These are phyloP conservation scores for Garcia nutans DNA, from an alignment of 345 rosid genomes.

Conservation along the genomic window DNA sequence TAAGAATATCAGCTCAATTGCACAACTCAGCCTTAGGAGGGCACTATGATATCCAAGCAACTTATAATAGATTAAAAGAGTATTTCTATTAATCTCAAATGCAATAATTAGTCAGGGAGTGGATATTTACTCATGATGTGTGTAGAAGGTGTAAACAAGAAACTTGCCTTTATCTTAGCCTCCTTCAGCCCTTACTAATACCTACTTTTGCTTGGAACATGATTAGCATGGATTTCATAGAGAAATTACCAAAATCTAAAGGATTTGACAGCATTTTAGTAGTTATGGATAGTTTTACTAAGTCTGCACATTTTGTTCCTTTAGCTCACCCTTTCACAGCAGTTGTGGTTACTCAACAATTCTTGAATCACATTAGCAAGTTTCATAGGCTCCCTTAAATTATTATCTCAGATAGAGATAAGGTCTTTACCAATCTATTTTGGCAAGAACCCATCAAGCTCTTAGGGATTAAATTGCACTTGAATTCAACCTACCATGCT, in stretches of 20 bases:
- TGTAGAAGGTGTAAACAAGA: neutral
- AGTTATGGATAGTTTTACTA: neutral
- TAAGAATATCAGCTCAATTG: too few relatives aligned
- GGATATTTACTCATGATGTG: neutral
- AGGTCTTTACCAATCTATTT: neutral
- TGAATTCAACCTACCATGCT: neutral
- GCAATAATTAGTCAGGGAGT: too few relatives aligned
- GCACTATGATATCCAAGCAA: too few relatives aligned
- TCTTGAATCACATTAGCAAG: neutral
- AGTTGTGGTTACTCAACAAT: fast-evolving
- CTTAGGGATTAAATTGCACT: neutral
- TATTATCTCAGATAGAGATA: neutral
- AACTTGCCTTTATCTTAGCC: neutral
- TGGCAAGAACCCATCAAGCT: neutral
- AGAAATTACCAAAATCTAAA: neutral
- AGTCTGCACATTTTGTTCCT: too few relatives aligned
- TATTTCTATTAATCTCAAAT: too few relatives aligned
- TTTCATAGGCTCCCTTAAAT: neutral
- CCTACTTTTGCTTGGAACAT: fast-evolving
- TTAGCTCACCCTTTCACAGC: too few relatives aligned
- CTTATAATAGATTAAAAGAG: too few relatives aligned
- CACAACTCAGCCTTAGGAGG: too few relatives aligned
- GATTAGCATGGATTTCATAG: neutral
- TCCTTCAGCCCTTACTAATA: neutral
- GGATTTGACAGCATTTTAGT: neutral